Evolutionary conservation across 169 alveolate species (phyloP).

Genomic region (Eimeria maxima): DNA sequence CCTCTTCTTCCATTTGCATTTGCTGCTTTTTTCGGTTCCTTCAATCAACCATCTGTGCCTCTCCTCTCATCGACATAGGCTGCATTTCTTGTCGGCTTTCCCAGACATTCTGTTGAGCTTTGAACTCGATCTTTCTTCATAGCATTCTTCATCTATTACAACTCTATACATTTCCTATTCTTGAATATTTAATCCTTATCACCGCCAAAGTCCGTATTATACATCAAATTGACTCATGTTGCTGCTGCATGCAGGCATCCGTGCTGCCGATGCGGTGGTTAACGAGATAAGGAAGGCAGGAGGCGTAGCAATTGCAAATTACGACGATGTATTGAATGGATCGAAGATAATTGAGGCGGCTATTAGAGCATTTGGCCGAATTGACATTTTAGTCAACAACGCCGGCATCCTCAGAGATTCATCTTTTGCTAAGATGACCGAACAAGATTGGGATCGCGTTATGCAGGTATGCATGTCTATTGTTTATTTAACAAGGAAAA

Average conservation of each 20-base stretch:
- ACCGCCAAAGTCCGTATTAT: no score
- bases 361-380: slow-evolving; percentile 90
- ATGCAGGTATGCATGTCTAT: slow-evolving; percentile 78
- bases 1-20: no score
- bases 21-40: no score
- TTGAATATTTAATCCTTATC: neutral
- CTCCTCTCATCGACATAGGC: neutral
- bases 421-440: slow-evolving; percentile 92
- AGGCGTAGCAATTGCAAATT: slow-evolving; percentile 94
- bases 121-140: neutral
- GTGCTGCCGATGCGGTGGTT: slow-evolving; percentile 91
- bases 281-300: slow-evolving; percentile 90
- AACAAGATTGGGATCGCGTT: slow-evolving; percentile 92
- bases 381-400: slow-evolving; percentile 93
- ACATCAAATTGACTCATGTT: neutral
- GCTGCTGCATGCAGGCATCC: neutral
- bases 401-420: slow-evolving; percentile 96
- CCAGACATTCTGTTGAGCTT: neutral
- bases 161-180: neutral
- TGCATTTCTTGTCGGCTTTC: neutral
- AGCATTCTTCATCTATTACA: neutral
- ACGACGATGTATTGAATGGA: slow-evolving; percentile 94
- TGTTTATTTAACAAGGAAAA: no score
- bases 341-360: slow-evolving; percentile 93
- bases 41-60: neutral